Percentiles rank a stretch among this genome's conserved stretches.
These are phyloP conservation scores for Flagelloscypha sp. DNA, from an alignment of 768 basidiomycete genomes.

Conservation along the genomic window DNA sequence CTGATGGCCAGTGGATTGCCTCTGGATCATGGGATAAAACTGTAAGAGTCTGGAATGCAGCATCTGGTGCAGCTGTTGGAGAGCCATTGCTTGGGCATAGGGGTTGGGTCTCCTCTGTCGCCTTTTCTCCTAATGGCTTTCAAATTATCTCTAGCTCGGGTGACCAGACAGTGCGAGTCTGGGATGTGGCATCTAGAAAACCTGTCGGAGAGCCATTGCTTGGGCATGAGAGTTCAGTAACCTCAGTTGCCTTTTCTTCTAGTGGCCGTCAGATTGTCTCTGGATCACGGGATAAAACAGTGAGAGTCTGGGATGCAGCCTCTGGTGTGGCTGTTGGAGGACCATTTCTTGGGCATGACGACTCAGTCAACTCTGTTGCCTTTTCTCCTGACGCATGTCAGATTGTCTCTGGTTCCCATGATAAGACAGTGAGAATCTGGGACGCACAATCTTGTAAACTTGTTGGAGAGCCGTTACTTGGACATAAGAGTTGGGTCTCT, in stretches of 20 bases:
- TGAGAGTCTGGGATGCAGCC: constrained; percentile 12
- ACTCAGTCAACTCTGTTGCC: constrained; percentile 8
- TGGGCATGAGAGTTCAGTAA: constrained; percentile 9
- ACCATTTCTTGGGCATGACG: constrained; percentile 7
- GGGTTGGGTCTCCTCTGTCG: constrained; percentile 6
- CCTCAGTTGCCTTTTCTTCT: constrained; percentile 31
- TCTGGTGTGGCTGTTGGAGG: not conserved
- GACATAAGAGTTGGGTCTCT: constrained; percentile 3
- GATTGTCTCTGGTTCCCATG: constrained; percentile 14
- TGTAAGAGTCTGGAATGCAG: constrained; percentile 7
- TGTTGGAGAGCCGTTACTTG: constrained; percentile 3
- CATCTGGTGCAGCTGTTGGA: not conserved
- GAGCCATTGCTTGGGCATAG: constrained; percentile 5
- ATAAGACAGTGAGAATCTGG: constrained; percentile 55
- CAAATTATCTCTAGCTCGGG: constrained; percentile 16
- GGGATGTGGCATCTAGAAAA: constrained; percentile 9
- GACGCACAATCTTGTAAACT: constrained; percentile 55
- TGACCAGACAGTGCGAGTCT: constrained; percentile 7
- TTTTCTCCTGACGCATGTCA: constrained; percentile 13
- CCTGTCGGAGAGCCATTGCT: not conserved
- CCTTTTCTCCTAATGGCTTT: constrained; percentile 14
- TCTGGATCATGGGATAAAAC: constrained; percentile 7
- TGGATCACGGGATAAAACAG: constrained; percentile 11
- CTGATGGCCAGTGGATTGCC: constrained; percentile 8
- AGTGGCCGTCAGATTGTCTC: constrained; percentile 18